Evolutionary conservation across 805 yeast genomes (phyloP), one percentile per base, ranked within the genome.

Genomic region (Suhomyces emberorum): DNA sequence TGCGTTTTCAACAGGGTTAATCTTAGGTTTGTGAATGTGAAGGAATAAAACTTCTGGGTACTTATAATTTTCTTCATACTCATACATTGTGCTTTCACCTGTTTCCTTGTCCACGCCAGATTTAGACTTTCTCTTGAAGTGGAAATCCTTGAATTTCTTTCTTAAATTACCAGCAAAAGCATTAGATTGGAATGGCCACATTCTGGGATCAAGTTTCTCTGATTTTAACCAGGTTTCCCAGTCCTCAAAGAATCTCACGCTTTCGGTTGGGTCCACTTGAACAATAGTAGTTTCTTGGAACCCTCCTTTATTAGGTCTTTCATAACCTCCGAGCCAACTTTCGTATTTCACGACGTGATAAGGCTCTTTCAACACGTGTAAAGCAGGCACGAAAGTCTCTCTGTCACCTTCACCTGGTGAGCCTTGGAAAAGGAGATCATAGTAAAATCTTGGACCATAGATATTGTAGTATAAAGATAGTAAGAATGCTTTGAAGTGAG

Each of bases 371-470:
- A 65, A 54, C 11, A 56, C 60, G 34, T 55, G 58, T 32, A 69
- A 60, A 4, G 70, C 69, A 3, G 69, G 68, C 12, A 57, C 55
- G 39, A 57, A 57, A 3, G 69, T 62, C 31, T 65, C 71, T 17
- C 64, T 47, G 39, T 65, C 70, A 7, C 67, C 68, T 4, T 35
- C 39, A 0, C 65, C 67, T 14, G 51, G 54, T 2, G 54, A 52
- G 9, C 69, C 69, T 44, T 63, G 71, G 43, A 56, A 64, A 2
- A 65, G 35, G 26, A 65, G 47, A 9, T 43, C 43, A 35, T 60
- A 61, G 46, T 54, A 63, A 43, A 46, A 48, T 2, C 39, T 35
- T 1, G 55, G 51, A 1, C 67, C 65, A 40, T 57, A 48, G 12
- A 58, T 35, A 39, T 63, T 65, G 44, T 65, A 65, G 44, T 63